Evolutionary conservation across 768 basidiomycete genomes (phyloP), one percentile per base, ranked within the genome.

Genomic region (Peribolospora baueri): DNA sequence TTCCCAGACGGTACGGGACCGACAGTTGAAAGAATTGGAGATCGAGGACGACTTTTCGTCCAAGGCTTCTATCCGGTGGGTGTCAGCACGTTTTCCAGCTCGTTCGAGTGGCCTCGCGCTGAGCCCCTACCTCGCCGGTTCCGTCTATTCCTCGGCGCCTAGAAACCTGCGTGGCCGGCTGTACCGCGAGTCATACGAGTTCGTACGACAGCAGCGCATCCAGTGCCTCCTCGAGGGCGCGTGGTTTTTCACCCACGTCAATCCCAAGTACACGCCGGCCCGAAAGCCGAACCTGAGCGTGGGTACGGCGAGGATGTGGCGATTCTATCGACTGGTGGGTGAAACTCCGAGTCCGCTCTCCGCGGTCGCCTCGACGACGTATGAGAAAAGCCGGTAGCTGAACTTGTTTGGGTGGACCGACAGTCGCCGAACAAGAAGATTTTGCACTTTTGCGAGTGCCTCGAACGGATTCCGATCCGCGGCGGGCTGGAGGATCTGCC

Each of bases 1-100:
- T 25, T 66, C 62, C 50, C 52, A 51, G 46, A 14, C 36, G 11
- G 79, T 90, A 7, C 74, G 86, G 49, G 82, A 85, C 62, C 72
- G 84, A 42, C 86, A 88, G 68, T 83, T 88, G 82, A 77, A 82
- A 64, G 84, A 90, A 64, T 71, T 88, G 5, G 87, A 88, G 63
- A 70, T 77, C 46, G 84, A 88, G 65, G 87, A 91, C 65, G 86
- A 88, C 65, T 67, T 90, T 10, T 68, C 87, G 57, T 82, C 75
- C 67, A 88, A 86, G 66, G 74, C 82, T 13, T 83, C 87, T 5
- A 79, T 91, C 39, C 73, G 85, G 86, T 87, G 58, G 1, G 25
- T 51, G 80, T 67, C 51, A 4, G 7, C 10, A 39, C 42, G 11
- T 11, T 8, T 45, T 49, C 25, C 39, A 51, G 4, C 40, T 54